phyloP scores from a whole-genome alignment of 805 yeast species.

The Kodamaea lidongshanica region DNA sequence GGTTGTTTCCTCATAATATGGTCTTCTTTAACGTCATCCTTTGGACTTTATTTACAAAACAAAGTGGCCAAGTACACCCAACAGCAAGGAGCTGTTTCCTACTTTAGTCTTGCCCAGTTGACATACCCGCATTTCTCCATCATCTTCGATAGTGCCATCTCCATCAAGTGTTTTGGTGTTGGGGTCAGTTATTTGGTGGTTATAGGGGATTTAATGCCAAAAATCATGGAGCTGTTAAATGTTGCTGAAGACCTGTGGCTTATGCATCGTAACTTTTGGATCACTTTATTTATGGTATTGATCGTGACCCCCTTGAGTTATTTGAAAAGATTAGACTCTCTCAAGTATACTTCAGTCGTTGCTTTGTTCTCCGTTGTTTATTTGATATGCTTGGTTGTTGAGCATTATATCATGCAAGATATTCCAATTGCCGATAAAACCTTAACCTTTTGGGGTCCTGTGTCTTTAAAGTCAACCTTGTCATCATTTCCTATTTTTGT shows the following conservation, averaged over 20 bases:
- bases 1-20: slow-evolving; percentile 51
- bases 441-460: slow-evolving; percentile 35
- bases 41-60: slow-evolving; percentile 60
- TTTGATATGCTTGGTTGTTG: slow-evolving; percentile 49
- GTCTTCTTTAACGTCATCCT: slow-evolving; percentile 62
- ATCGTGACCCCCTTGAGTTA: slow-evolving; percentile 61
- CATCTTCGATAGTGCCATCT: slow-evolving; percentile 69
- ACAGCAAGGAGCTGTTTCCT: slow-evolving; percentile 37
- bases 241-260: slow-evolving; percentile 18
- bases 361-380: slow-evolving; percentile 64
- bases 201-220: slow-evolving; percentile 72
- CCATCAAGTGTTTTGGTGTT: slow-evolving; percentile 75
- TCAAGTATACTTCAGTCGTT: slow-evolving; percentile 65
- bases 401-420: slow-evolving; percentile 37
- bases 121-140: slow-evolving; percentile 68
- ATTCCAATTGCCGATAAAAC: slow-evolving; percentile 12
- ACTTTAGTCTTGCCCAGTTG: slow-evolving; percentile 43
- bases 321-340: slow-evolving; percentile 56
- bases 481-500: slow-evolving; percentile 69
- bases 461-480: slow-evolving; percentile 34
- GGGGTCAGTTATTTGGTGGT: slow-evolving; percentile 65
- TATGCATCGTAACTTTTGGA: slow-evolving; percentile 45
- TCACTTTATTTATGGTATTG: slow-evolving; percentile 43
- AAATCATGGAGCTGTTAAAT: slow-evolving; percentile 37
- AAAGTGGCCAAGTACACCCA: slow-evolving; percentile 50